Base-by-base conservation (phyloP, 805 yeast genomes). In the Starmera caribaea region DNA sequence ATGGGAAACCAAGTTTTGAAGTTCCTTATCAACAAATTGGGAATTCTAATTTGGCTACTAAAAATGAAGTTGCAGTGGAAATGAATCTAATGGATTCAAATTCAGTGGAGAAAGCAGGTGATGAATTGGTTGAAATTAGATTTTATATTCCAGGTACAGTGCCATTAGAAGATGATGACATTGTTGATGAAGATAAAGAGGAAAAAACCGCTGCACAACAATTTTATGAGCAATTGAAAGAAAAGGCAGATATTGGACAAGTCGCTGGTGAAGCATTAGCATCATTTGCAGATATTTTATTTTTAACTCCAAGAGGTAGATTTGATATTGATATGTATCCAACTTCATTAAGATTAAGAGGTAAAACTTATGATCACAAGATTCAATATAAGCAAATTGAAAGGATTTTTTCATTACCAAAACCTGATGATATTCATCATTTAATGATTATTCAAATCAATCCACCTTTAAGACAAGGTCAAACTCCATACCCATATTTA, bases 401-500 rank as follows among this genome's bases (percentile, higher is more conserved):
- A 61, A 74, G 96, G 54, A 78, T 92, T 30, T 90, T 92, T 51
- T 78, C 95, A 12, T 70, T 92, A 48, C 98, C 99, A 21, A 88
- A 87, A 56, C 88, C 95, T 1, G 98, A 92, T 60, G 97, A 88
- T 45, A 69, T 83, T 34, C 95, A 90, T 58, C 95, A 90, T 58
- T 67, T 89, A 48, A 69, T 92, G 56, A 81, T 92, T 7, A 66
- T 90, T 44, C 96, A 94, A 54, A 82, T 92, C 35, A 97, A 90
- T 50, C 98, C 98, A 21, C 98, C 99, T 2, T 68, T 92, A 47
- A 79, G 97, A 59, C 99, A 92, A 65, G 99, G 99, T 41, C 97
- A 92, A 65, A 92, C 98, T 0, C 76, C 96, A 44, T 90, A 92
- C 55, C 95, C 96, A 32, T 92, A 86, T 59, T 67, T 92, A 57